Percentiles rank a stretch among this genome's conserved stretches.
phyloP scores from a whole-genome alignment of 2,329 filamentous ascomycete species.

The Sporothrix pallida region DNA sequence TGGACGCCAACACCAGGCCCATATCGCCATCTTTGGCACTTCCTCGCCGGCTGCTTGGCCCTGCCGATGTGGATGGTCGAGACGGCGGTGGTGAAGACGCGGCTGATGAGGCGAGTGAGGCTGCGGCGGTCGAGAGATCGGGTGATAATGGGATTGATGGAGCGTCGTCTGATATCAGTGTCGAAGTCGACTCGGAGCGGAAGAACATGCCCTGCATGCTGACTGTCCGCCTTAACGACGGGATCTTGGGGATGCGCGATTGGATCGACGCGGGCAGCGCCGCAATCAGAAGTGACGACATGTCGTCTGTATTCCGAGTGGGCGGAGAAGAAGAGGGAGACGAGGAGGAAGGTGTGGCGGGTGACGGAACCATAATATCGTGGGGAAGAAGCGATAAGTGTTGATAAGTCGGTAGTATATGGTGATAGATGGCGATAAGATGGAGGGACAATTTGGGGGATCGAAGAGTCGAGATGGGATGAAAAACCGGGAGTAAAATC shows the following conservation, averaged over 20 bases:
- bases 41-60: constrained; percentile 13
- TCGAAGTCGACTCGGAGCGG: constrained; percentile 29
- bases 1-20: constrained; percentile 30
- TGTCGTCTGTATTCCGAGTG: constrained; percentile 13
- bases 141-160: neutral
- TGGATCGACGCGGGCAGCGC: constrained; percentile 41
- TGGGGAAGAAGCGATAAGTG: no score
- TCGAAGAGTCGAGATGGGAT: neutral
- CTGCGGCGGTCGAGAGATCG: neutral
- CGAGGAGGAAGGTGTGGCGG: neutral
- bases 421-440: neutral
- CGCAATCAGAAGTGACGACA: constrained; percentile 37
- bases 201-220: constrained; percentile 32
- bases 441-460: neutral
- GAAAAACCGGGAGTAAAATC: neutral
- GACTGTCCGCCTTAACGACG: constrained; percentile 35
- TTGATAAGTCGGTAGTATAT: neutral
- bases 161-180: constrained; percentile 4
- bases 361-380: constrained; percentile 7
- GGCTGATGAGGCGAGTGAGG: neutral
- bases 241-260: constrained; percentile 38
- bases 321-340: neutral
- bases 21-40: constrained; percentile 30
- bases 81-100: constrained; percentile 33
- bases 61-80: constrained; percentile 30